Percentiles rank a stretch among this genome's conserved stretches.
These are phyloP conservation scores for Albugo candida DNA, from an alignment of 352 stramenopile genomes.

Conservation along the genomic window DNA sequence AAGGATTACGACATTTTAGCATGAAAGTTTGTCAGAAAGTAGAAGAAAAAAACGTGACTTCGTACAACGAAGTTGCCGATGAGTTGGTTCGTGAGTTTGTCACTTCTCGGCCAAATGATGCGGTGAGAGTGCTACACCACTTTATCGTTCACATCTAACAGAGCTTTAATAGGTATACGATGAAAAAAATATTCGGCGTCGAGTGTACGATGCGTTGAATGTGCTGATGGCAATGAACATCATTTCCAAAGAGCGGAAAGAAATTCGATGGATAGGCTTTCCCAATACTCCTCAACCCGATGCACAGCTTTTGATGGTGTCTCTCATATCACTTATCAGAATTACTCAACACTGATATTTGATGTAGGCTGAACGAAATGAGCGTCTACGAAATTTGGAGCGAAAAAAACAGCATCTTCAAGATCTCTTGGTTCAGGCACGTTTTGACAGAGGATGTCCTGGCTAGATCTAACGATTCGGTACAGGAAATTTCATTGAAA, in stretches of 20 bases:
- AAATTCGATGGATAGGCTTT: conserved; percentile 76
- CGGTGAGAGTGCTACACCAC: conserved; percentile 11
- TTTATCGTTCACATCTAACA: neutral
- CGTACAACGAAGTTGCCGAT: conserved; percentile 91
- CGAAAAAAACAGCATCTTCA: conserved; percentile 82
- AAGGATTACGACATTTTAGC: conserved; percentile 86
- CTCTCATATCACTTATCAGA: conserved; percentile 1
- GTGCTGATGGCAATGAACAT: conserved; percentile 98
- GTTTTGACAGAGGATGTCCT: neutral
- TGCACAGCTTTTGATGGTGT: conserved; percentile 65
- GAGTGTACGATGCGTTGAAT: conserved; percentile 95
- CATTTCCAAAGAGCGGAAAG: conserved; percentile 92
- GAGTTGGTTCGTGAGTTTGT: conserved; percentile 83
- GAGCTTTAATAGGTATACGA: conserved; percentile 50
- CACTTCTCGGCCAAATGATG: conserved; percentile 64
- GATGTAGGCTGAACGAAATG: conserved; percentile 40
- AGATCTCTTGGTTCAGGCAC: conserved; percentile 80
- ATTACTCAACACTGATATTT: neutral
- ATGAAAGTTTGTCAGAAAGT: conserved; percentile 94
- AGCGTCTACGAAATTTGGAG: conserved; percentile 61
- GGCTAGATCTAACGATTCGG: neutral
- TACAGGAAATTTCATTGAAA: conserved; percentile 85
- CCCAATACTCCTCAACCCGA: conserved; percentile 71
- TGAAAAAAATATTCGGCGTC: conserved; percentile 90
- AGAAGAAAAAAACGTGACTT: conserved; percentile 89